Evolutionary conservation across 768 basidiomycete genomes (phyloP).

Genomic region (Dioszegia hungarica): DNA sequence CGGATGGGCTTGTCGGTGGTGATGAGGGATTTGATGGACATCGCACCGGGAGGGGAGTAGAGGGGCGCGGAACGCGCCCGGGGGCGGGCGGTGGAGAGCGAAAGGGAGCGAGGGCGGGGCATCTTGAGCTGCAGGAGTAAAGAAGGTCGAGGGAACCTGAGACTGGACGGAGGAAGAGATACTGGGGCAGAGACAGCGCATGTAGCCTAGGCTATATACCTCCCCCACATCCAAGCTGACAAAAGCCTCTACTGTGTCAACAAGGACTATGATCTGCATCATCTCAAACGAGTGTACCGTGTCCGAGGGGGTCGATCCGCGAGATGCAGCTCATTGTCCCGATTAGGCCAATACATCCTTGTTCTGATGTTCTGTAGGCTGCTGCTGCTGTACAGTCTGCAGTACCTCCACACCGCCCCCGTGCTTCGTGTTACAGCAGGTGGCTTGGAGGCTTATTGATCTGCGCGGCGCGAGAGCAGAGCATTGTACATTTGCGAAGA

Average conservation of each 20-base stretch:
- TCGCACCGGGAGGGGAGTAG: not conserved
- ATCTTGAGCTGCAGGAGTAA: not conserved
- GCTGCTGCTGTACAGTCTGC: not conserved
- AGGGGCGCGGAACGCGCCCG: not conserved
- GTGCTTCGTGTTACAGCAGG: not conserved
- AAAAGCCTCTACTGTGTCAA: not conserved
- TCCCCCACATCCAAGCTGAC: not conserved
- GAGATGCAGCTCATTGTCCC: not conserved
- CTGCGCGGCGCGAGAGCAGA: too few relatives aligned
- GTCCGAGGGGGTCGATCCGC: too few relatives aligned
- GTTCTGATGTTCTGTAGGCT: too few relatives aligned
- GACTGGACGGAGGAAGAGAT: not conserved
- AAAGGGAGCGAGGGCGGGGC: slow-evolving; percentile 3
- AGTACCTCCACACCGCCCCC: not conserved
- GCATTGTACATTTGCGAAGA: too few relatives aligned
- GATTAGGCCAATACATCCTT: not conserved
- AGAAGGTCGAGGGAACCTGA: not conserved
- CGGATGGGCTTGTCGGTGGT: not conserved
- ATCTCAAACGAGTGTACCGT: not conserved
- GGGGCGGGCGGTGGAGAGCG: not conserved
- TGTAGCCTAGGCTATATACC: not conserved
- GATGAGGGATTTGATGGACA: not conserved
- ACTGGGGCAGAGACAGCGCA: not conserved
- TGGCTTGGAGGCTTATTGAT: too few relatives aligned
- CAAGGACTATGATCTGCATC: not conserved